Conservation (phyloP, 495 filamentous ascomycete species). For the Lepraria neglecta region DNA sequence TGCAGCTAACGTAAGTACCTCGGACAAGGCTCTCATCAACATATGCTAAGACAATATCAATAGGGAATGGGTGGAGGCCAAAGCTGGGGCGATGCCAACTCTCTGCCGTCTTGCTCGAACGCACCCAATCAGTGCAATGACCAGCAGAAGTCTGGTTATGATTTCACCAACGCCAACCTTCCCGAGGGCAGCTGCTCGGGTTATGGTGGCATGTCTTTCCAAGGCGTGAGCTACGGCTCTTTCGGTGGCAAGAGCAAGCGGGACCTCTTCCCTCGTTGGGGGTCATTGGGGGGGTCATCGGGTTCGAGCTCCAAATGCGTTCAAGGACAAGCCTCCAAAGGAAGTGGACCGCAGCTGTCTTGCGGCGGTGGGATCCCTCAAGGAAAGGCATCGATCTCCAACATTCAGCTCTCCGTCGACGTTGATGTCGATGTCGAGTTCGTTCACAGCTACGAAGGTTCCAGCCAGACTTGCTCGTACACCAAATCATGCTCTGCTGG, state of each 20-base stretch:
- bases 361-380: conserved; percentile 49
- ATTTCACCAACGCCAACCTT: conserved; percentile 44
- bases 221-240: conserved; percentile 44
- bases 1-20: conserved; percentile 39
- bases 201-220: conserved; percentile 31
- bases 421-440: conserved; percentile 73
- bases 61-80: background rate
- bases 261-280: conserved; percentile 28
- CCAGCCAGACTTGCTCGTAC: conserved; percentile 72
- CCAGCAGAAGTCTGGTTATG: conserved; percentile 59
- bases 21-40: background rate
- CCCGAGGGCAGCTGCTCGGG: conserved; percentile 4
- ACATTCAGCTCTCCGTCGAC: conserved; percentile 64
- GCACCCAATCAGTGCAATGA: conserved; percentile 65
- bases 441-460: conserved; percentile 74
- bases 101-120: conserved; percentile 43
- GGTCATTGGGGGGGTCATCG: background rate
- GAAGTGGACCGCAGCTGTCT: conserved; percentile 39
- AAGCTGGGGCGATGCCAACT: conserved; percentile 4
- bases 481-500: conserved; percentile 54
- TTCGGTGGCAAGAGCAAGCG: conserved; percentile 42
- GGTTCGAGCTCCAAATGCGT: background rate
- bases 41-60: background rate
- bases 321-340: conserved; percentile 1
- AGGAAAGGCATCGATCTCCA: conserved; percentile 65